phyloP scores from a whole-genome alignment of 2,329 filamentous ascomycete genomes.

The Epichloe aotearoae region DNA sequence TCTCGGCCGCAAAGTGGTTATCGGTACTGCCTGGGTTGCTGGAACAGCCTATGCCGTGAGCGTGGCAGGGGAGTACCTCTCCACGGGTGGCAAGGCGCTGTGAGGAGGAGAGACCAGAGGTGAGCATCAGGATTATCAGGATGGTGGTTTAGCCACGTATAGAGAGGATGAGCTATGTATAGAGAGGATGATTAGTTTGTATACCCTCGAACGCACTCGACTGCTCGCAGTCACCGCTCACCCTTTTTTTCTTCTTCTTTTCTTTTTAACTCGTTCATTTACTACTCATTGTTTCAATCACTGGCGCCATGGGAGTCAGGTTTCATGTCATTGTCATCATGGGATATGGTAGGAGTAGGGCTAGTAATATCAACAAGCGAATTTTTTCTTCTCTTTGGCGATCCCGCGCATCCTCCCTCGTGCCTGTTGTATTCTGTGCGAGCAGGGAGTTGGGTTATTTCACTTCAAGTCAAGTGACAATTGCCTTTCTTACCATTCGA shows the following conservation, averaged over 20 bases:
- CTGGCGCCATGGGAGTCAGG: background rate
- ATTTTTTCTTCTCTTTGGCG: background rate
- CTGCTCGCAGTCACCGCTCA: background rate
- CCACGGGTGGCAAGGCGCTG: conserved; percentile 25
- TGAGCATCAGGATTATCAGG: background rate
- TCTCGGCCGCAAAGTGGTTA: conserved; percentile 32
- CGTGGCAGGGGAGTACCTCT: conserved; percentile 44
- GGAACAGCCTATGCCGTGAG: conserved; percentile 45
- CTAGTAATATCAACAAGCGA: background rate
- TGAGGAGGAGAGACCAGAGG: background rate
- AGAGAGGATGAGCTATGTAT: background rate
- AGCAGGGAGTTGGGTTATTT: too few relatives aligned
- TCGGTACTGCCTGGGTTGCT: conserved; percentile 41
- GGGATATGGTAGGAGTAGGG: background rate
- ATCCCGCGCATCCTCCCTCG: too few relatives aligned
- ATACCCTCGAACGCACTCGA: conserved; percentile 1
- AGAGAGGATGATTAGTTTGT: conserved; percentile 1
- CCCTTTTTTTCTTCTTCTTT: background rate
- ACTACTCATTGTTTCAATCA: background rate
- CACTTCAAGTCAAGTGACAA: too few relatives aligned
- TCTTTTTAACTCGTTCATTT: background rate
- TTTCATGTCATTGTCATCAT: background rate
- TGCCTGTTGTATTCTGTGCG: too few relatives aligned
- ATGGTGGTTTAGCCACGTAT: background rate
- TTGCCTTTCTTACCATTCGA: too few relatives aligned